Percentiles rank a stretch among this genome's conserved stretches.
phyloP scores from a whole-genome alignment of 768 basidiomycete species.

The Leccinellum rugosiceps region DNA sequence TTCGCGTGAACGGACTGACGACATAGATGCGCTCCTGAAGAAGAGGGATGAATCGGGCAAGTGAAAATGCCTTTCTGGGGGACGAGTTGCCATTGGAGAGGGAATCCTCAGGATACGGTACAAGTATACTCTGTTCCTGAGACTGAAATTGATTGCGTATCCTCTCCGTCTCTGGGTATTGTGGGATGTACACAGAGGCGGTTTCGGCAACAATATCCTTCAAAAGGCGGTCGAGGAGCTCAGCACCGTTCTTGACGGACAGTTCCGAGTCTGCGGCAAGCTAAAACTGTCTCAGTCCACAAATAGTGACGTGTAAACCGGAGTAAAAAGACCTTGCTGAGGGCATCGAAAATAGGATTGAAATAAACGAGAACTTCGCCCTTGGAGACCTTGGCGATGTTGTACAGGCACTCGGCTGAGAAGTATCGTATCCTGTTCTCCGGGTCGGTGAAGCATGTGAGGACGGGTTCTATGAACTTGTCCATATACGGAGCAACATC shows the following conservation, averaged over 20 bases:
- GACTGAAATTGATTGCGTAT: slow-evolving; percentile 44
- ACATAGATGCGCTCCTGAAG: slow-evolving; percentile 93
- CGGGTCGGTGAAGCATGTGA: slow-evolving; percentile 88
- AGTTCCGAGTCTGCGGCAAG: slow-evolving; percentile 93
- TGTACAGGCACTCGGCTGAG: slow-evolving; percentile 97
- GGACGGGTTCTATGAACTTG: slow-evolving; percentile 83
- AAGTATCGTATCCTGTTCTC: slow-evolving; percentile 97
- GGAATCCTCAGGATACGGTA: slow-evolving; percentile 56
- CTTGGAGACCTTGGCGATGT: slow-evolving; percentile 96
- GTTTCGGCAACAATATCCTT: slow-evolving; percentile 98
- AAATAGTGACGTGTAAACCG: slow-evolving; percentile 1
- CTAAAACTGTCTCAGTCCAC: slow-evolving; percentile 39
- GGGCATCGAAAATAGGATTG: slow-evolving; percentile 96
- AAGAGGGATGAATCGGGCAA: slow-evolving; percentile 92
- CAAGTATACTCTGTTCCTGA: slow-evolving; percentile 54
- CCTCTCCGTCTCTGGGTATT: slow-evolving; percentile 77
- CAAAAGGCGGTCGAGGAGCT: slow-evolving; percentile 92
- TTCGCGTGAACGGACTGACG: slow-evolving; percentile 91
- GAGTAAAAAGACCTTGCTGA: slow-evolving; percentile 75
- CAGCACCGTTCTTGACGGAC: slow-evolving; percentile 98
- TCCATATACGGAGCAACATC: slow-evolving; percentile 94
- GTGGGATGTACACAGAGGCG: slow-evolving; percentile 90
- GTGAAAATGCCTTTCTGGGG: slow-evolving; percentile 81
- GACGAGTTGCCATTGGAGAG: slow-evolving; percentile 25
- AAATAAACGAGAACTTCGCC: slow-evolving; percentile 96